Evolutionary conservation across 2,329 filamentous ascomycete species (phyloP).

Genomic region (Aspergillus pseudonomiae): DNA sequence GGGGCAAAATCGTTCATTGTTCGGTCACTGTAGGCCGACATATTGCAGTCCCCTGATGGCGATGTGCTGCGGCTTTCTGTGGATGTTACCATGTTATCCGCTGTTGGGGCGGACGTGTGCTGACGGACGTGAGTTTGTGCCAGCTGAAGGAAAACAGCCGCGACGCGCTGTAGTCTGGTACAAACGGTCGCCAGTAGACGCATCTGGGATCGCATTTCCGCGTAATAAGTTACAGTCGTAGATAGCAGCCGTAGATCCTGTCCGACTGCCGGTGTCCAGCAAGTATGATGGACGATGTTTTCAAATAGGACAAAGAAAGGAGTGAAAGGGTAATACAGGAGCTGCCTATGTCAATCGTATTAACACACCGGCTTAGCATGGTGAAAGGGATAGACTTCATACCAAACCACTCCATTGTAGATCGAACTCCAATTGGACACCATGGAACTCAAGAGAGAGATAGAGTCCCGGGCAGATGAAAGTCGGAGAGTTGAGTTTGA

Average conservation of each 20-base stretch:
- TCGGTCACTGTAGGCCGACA: neutral
- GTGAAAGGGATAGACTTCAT: neutral
- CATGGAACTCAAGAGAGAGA: slow-evolving; percentile 14
- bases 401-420: slow-evolving; percentile 22
- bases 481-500: neutral
- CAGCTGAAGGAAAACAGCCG: neutral
- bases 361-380: neutral
- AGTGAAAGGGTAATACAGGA: slow-evolving; percentile 16
- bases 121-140: neutral
- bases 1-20: neutral
- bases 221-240: slow-evolving; percentile 1
- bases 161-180: neutral
- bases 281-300: slow-evolving; percentile 7
- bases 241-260: neutral
- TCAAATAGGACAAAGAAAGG: slow-evolving; percentile 18
- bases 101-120: neutral
- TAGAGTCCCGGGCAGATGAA: slow-evolving; percentile 18
- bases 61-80: neutral
- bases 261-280: neutral
- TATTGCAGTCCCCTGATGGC: too few species aligned
- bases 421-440: slow-evolving; percentile 21
- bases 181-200: slow-evolving; percentile 4
- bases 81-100: neutral
- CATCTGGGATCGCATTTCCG: slow-evolving; percentile 3
- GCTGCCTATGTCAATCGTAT: slow-evolving; percentile 9